Base-by-base conservation (phyloP, 148 eudicot species). In the Polygonum maritimum region DNA sequence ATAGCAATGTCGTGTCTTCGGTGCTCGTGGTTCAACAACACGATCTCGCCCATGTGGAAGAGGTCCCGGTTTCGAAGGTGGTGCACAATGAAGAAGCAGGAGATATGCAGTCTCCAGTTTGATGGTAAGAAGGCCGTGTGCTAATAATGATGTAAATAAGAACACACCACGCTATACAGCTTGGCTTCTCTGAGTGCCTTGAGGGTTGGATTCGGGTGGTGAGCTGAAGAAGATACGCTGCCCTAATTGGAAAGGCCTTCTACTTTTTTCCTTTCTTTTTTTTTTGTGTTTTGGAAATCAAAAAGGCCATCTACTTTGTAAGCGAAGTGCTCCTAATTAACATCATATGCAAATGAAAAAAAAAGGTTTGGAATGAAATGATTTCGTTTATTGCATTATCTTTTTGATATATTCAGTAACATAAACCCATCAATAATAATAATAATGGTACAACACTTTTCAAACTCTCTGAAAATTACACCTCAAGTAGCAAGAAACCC, bases 21-120 rank as follows among this genome's bases (percentile, higher is more conserved):
- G 78, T 86, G 74, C 63, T 86, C 0, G 83, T 86, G 4, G 83
- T 86, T 63, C 88, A 86, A 55, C 84, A 83, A 38, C 88, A 83
- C 71, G 83, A 78, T 33, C 11, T 77, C 21, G 77, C 82, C n/a
- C 82, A 77, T 69, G 80, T 39, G 0, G 79, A 81, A 36, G 84
- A 79, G 49, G 75, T 77, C 4, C 82, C 84, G 0, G 80, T 75
- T n/a, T 62, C 62, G n/a, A 84, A 79, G 74, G 84, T 79, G 15
- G 76, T 75, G 13, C 75, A 62, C 12, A 22, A 13, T 1, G 55
- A 51, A n/a, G 79, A 73, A 39, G 63, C 7, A 18, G 51, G 33
- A 1, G 45, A 33, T 55, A 51, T 47, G 19, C 45, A 16, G 16
- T 39, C 40, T 54, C 81, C 79, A 67, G 86, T 81, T 33, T 83